A percentile compares a stretch with the other conserved stretches of the same genome.
Conservation (phyloP, 208 protist genomes). For the Crithidia bombi region DNA sequence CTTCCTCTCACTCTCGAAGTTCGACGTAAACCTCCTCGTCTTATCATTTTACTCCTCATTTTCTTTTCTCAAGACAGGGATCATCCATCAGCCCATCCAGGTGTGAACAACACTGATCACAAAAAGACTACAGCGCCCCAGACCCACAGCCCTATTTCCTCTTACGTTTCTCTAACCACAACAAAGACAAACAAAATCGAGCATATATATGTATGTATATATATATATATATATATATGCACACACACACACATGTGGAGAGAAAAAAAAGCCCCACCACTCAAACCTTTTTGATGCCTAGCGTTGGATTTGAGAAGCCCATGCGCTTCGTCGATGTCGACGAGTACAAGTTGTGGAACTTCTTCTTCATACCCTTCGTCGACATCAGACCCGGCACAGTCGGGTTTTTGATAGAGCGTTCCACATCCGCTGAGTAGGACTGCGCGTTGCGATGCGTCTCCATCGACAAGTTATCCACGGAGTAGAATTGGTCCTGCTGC, state of each 20-base stretch:
- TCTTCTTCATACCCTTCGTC: conserved; percentile 92
- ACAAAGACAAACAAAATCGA: not conserved
- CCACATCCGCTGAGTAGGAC: conserved; percentile 64
- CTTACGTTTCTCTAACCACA: too few relatives aligned
- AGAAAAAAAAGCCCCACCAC: not conserved
- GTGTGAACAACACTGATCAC: too few relatives aligned
- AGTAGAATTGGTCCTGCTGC: conserved; percentile 82
- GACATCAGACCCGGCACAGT: conserved; percentile 91
- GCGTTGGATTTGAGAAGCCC: conserved; percentile 83
- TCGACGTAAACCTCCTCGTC: too few relatives aligned
- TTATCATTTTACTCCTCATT: too few relatives aligned
- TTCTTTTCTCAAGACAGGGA: too few relatives aligned
- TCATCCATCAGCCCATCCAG: too few relatives aligned
- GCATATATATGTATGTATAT: conserved; percentile 11
- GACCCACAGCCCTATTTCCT: too few relatives aligned
- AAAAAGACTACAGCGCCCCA: too few relatives aligned
- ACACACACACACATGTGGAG: not conserved
- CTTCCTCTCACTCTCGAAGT: too few relatives aligned
- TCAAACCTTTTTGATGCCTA: conserved; percentile 91
- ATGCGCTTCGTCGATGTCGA: conserved; percentile 89
- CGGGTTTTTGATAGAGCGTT: conserved; percentile 82
- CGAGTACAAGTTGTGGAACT: conserved; percentile 91
- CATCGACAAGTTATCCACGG: conserved; percentile 56
- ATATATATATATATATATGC: conserved; percentile 3
- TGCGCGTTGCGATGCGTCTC: conserved; percentile 62